Percentiles rank a stretch among this genome's conserved stretches.
phyloP scores from a whole-genome alignment of 2,329 filamentous ascomycete genomes.

The Plenodomus biglobosus region DNA sequence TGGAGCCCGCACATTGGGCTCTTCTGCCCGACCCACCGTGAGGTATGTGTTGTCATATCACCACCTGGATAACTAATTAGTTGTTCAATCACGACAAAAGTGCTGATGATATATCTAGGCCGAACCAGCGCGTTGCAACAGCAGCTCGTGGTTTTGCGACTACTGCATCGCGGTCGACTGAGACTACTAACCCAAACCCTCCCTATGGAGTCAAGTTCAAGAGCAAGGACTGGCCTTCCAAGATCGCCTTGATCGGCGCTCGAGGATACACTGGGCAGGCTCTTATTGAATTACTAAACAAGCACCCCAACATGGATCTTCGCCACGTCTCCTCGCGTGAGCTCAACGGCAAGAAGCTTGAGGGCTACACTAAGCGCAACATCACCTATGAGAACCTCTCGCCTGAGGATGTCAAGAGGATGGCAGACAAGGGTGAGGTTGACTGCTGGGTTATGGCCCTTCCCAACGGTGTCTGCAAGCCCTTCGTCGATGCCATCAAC shows the following conservation, averaged over 20 bases:
- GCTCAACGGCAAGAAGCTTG: constrained; percentile 79
- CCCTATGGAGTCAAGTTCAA: constrained; percentile 86
- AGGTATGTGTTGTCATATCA: constrained; percentile 2
- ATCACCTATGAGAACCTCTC: constrained; percentile 90
- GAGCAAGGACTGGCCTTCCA: constrained; percentile 75
- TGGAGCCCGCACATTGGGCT: constrained; percentile 42
- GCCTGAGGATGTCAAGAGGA: constrained; percentile 79
- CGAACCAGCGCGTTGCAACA: constrained; percentile 37
- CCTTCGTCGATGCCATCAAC: constrained; percentile 86
- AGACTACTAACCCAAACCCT: constrained; percentile 81
- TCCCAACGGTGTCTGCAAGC: constrained; percentile 91
- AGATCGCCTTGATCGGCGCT: constrained; percentile 84
- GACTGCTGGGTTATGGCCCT: constrained; percentile 98
- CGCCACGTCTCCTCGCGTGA: constrained; percentile 92
- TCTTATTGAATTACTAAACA: constrained; percentile 81
- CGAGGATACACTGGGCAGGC: constrained; percentile 94
- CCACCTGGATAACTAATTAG: background rate
- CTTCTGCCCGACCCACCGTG: constrained; percentile 30
- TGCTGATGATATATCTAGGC: constrained; percentile 1
- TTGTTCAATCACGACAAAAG: background rate
- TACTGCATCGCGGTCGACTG: constrained; percentile 42
- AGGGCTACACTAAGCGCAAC: constrained; percentile 88
- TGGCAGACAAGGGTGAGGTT: constrained; percentile 81
- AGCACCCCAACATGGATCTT: constrained; percentile 87
- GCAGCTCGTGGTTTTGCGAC: constrained; percentile 58